A percentile compares a stretch with the other conserved stretches of the same genome.
Conservation (phyloP, 176 grass and related monocot species). For the Triticum aestivum region IWGSC_CS_RefSeq_v2.1 NC_057794.1:240943145-240943644, state of each 20-base stretch:
- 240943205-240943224: neutral
- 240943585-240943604: constrained; percentile 47
- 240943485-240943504: constrained; percentile 31
- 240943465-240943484: constrained; percentile 48
- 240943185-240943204: neutral
- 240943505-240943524: constrained; percentile 47
- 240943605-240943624: constrained; percentile 63
- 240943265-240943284: constrained; percentile 22
- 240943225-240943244: neutral
- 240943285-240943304: constrained; percentile 30
- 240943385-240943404: constrained; percentile 40
- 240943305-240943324: constrained; percentile 31
- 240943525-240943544: constrained; percentile 55
- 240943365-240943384: constrained; percentile 53
- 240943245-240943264: constrained; percentile 23
- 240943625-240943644: constrained; percentile 77
- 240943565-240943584: constrained; percentile 61
- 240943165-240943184: neutral
- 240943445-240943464: constrained; percentile 17
- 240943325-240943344: constrained; percentile 39
- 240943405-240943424: constrained; percentile 50
- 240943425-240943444: constrained; percentile 38
- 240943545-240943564: constrained; percentile 22
- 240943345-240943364: constrained; percentile 44
- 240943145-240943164: too few relatives aligned